phyloP scores from a whole-genome alignment of 2,329 filamentous ascomycete genomes.

The Escovopsis sp. region DNA sequence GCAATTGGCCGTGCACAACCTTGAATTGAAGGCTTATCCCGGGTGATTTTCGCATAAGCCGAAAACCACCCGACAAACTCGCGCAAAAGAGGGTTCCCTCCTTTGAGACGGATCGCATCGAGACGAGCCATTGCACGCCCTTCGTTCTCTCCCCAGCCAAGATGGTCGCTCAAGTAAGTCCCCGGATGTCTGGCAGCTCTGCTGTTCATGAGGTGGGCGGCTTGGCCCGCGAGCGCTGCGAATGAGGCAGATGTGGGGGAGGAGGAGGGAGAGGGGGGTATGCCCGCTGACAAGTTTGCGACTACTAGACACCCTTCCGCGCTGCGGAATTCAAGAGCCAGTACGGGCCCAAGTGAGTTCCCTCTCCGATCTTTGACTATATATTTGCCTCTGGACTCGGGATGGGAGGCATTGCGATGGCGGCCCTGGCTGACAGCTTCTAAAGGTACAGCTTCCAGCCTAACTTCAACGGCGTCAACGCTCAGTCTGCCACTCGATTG shows the following conservation, averaged over 20 bases:
- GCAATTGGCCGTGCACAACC: constrained; percentile 2
- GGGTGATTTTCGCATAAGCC: constrained; percentile 18
- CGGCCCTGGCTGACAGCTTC: constrained; percentile 13
- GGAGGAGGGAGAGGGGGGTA: neutral
- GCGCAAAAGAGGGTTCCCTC: constrained; percentile 14
- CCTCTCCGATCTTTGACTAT: neutral
- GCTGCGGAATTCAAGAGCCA: constrained; percentile 42
- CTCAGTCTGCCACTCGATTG: constrained; percentile 31
- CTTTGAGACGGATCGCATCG: constrained; percentile 13
- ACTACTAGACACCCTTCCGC: constrained; percentile 33
- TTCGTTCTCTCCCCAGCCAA: constrained; percentile 18
- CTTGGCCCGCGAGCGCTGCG: neutral
- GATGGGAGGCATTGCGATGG: neutral
- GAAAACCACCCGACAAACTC: constrained; percentile 17
- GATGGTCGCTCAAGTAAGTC: constrained; percentile 27
- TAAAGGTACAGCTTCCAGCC: constrained; percentile 44
- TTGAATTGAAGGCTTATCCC: constrained; percentile 17
- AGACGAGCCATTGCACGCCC: constrained; percentile 22
- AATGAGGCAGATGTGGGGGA: neutral
- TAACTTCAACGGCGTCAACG: constrained; percentile 33
- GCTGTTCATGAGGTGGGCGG: neutral
- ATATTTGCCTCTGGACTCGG: neutral
- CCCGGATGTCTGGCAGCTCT: neutral
- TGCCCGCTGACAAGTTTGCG: constrained; percentile 16
- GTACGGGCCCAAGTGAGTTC: constrained; percentile 49